Percentiles rank a stretch among this genome's conserved stretches.
Evolutionary conservation across 352 stramenopile species (phyloP).

Genomic region (Blastocystis sp.): DNA sequence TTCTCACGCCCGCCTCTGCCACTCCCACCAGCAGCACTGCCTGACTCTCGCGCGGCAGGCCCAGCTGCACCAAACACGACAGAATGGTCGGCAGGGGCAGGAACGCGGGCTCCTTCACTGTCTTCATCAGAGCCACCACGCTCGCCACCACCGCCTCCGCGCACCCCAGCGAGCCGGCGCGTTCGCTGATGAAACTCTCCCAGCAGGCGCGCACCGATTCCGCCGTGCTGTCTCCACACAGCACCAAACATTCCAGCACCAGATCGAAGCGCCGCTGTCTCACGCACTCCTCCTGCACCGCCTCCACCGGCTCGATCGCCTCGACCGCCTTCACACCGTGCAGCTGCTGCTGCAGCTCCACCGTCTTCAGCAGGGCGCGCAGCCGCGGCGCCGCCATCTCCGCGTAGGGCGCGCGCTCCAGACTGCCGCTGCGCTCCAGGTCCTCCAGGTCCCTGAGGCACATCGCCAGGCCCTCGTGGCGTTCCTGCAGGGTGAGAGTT

Average conservation of each 20-base stretch:
- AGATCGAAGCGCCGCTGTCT: neutral
- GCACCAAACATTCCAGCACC: conserved; percentile 10
- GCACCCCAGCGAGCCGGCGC: neutral
- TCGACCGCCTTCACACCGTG: neutral
- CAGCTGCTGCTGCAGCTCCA: conserved; percentile 1
- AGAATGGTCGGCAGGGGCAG: neutral
- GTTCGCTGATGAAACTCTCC: neutral
- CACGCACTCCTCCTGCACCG: neutral
- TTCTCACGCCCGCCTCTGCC: neutral
- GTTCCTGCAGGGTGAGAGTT: neutral
- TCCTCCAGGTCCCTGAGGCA: neutral
- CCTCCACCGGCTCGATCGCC: neutral
- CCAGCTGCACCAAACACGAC: neutral
- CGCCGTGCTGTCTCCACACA: neutral
- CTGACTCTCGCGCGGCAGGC: neutral
- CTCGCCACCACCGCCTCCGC: neutral
- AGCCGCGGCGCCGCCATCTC: neutral
- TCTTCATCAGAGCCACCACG: neutral
- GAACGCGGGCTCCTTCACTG: neutral
- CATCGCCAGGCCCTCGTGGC: neutral
- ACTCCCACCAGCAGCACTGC: neutral
- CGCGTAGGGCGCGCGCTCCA: conserved; percentile 7
- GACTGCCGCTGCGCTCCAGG: neutral
- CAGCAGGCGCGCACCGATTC: neutral
- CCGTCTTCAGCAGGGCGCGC: neutral